Percentiles rank a stretch among this genome's conserved stretches.
phyloP scores from a whole-genome alignment of 768 basidiomycete species.

The Mrakia blollopis region DNA sequence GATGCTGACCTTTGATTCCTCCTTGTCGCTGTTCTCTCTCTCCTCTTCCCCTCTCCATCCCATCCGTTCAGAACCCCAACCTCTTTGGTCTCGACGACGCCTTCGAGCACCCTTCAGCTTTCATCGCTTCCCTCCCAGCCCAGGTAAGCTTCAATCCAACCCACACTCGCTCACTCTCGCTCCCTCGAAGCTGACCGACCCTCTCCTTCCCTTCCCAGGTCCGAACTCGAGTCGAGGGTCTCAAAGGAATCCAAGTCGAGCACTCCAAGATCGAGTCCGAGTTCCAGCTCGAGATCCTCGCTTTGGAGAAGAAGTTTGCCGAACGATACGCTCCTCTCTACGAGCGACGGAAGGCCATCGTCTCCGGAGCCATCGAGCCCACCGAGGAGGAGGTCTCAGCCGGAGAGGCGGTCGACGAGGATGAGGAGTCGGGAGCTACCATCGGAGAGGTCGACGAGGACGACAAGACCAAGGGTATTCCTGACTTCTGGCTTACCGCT shows the following conservation, averaged over 20 bases:
- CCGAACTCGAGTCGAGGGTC: conserved; percentile 76
- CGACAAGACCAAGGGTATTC: conserved; percentile 56
- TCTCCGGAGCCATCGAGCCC: conserved; percentile 67
- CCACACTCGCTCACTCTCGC: no score
- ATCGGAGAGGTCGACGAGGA: conserved; percentile 40
- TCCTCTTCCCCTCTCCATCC: background rate
- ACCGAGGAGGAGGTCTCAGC: conserved; percentile 75
- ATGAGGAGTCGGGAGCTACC: conserved; percentile 53
- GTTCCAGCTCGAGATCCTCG: conserved; percentile 90
- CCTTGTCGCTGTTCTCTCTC: background rate
- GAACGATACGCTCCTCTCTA: conserved; percentile 62
- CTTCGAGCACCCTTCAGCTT: conserved; percentile 1
- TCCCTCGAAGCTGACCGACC: conserved; percentile 52
- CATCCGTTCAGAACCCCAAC: conserved; percentile 15
- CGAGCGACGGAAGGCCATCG: conserved; percentile 75
- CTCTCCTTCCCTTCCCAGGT: conserved; percentile 67
- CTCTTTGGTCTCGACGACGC: conserved; percentile 11
- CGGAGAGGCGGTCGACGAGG: conserved; percentile 67
- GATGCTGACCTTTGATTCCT: background rate
- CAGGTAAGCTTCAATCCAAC: background rate
- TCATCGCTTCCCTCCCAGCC: background rate
- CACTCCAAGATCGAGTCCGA: conserved; percentile 81
- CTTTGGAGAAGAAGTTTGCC: conserved; percentile 82
- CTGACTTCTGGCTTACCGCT: conserved; percentile 82
- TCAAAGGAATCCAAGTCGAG: conserved; percentile 89